Evolutionary conservation across 495 filamentous ascomycete species (phyloP), one percentile per base, ranked within the genome.

Genomic region (Astrocystis sublimbata): DNA sequence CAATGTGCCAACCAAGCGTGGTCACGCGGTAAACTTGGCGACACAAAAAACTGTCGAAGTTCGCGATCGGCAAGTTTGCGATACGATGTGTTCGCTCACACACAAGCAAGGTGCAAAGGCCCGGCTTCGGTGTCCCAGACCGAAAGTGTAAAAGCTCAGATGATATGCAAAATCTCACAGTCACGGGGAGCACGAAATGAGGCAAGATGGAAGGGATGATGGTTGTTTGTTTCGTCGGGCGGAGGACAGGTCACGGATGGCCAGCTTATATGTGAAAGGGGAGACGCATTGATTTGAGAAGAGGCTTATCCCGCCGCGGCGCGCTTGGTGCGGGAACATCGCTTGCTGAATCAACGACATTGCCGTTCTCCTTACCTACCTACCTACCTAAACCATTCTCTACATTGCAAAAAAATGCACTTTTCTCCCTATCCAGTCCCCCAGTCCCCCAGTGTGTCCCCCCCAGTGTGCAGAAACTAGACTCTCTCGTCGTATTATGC

Each of bases 201-300:
- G 47, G 47, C 58, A 31, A 45, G 19, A 10, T 50, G 13, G 49
- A 23, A 33, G 36, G 24, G 24, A 17, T 23, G 21, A 45, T 23
- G 47, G 19, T 43, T 1, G 38, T 45, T 51, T 42, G 47, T 6
- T 24, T 21, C 31, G 38, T 21, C 38, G 40, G 36, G 36, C 40
- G 24, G 36, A 49, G 12, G 50, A 51, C 36, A 38, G 45, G 58
- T 50, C 17, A 40, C 6, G 4, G 28, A 26, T 24, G 21, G 5
- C n/a, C n/a, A n/a, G n/a, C 45, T 61, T 61, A 61, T 61, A 61
- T 45, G 45, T 53, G 36, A 33, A 42, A 26, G 33, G 40, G 38
- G 24, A 43, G 30, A 47, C 9, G 24, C 30, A 24, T 13, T 23
- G 40, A 13, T 40, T 13, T 26, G 38, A 30, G n/a, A 45, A 43